Conservation (phyloP, 140 eudicot species). For the Oenanthe javanica region DNA sequence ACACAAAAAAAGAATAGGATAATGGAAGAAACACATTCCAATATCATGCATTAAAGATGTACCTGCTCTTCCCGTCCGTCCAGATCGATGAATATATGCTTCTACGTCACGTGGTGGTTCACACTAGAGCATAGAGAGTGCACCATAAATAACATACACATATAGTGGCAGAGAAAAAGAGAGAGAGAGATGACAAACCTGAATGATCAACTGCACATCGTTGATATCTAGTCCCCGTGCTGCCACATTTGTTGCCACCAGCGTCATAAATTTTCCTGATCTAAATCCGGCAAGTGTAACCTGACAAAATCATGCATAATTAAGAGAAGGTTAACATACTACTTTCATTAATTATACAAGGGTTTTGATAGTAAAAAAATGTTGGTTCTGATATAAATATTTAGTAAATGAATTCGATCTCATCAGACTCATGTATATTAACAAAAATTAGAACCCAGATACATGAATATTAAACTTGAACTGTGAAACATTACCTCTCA, state of each 20-base stretch:
- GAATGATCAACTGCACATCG: constrained; percentile 89
- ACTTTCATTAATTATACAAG: neutral
- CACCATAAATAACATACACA: neutral
- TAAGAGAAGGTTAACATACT: neutral
- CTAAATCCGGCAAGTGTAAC: constrained; percentile 77
- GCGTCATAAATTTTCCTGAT: constrained; percentile 70
- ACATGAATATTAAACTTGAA: neutral
- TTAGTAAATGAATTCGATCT: neutral
- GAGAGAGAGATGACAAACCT: constrained; percentile 30
- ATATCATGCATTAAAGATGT: neutral
- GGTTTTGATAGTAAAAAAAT: neutral
- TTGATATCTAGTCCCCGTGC: constrained; percentile 89
- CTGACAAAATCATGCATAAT: constrained; percentile 23
- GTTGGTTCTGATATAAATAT: neutral
- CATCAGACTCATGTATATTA: neutral
- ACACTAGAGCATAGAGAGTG: constrained; percentile 39
- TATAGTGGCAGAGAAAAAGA: too few species aligned
- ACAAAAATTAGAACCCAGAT: neutral
- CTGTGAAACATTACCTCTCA: neutral
- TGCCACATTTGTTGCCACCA: constrained; percentile 95
- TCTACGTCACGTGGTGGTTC: constrained; percentile 98
- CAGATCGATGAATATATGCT: constrained; percentile 92
- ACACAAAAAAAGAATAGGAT: neutral
- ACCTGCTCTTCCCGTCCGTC: constrained; percentile 98
- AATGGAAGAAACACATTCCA: neutral